Conservation (phyloP, 768 basidiomycete species). For the Suillus alpinus region DNA sequence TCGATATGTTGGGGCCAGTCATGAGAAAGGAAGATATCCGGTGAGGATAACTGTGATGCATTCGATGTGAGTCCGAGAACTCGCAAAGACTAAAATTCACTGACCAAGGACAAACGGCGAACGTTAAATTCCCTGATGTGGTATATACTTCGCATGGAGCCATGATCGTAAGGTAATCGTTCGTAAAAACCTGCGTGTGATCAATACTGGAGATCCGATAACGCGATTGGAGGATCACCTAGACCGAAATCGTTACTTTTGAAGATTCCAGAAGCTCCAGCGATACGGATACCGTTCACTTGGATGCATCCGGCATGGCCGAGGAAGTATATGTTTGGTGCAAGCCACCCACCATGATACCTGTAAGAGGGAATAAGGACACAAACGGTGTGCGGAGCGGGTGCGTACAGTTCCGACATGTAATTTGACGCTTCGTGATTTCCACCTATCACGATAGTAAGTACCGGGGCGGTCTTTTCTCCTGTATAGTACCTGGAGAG, state of each 20-base stretch:
- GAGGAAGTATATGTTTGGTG: conserved; percentile 94
- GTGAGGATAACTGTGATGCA: conserved; percentile 47
- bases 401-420: conserved; percentile 86
- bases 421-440: conserved; percentile 98
- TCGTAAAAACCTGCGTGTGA: conserved; percentile 68
- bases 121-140: conserved; percentile 88
- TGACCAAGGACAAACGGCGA: conserved; percentile 69
- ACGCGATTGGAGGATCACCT: conserved; percentile 40
- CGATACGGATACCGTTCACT: conserved; percentile 84
- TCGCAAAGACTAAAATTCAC: conserved; percentile 15
- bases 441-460: conserved; percentile 94
- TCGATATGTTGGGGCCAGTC: conserved; percentile 94
- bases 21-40: conserved; percentile 86
- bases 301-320: conserved; percentile 88
- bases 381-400: not conserved
- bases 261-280: conserved; percentile 92
- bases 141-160: conserved; percentile 79
- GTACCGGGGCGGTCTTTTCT: conserved; percentile 71
- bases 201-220: conserved; percentile 5
- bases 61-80: not conserved
- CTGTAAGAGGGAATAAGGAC: conserved; percentile 36
- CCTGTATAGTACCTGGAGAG: conserved; percentile 82
- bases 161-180: conserved; percentile 72
- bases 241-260: conserved; percentile 69
- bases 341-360: conserved; percentile 96